phyloP scores from a whole-genome alignment of 2,329 filamentous ascomycete genomes.

The Penicillium sp. region DNA sequence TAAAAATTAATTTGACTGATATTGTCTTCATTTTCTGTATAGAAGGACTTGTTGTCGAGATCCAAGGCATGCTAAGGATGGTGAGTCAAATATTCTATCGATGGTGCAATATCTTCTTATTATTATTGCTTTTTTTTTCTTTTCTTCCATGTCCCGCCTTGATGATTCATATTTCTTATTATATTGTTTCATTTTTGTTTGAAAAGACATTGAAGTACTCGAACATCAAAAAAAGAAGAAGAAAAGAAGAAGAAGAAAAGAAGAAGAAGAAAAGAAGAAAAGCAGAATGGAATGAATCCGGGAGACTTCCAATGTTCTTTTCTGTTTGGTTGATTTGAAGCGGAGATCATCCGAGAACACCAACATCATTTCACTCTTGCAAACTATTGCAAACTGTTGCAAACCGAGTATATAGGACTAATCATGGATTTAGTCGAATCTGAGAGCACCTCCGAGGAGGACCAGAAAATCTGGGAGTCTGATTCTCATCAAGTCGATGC shows the following conservation, averaged over 20 bases:
- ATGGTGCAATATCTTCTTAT: slow-evolving; percentile 21
- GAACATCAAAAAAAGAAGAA: not conserved
- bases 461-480: slow-evolving; percentile 34
- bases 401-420: not conserved
- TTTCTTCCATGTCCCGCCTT: slow-evolving; percentile 22
- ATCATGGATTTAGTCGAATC: slow-evolving; percentile 38
- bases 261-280: not conserved
- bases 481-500: slow-evolving; percentile 27
- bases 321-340: slow-evolving; percentile 5
- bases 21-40: not conserved
- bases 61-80: slow-evolving; percentile 22
- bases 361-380: slow-evolving; percentile 17
- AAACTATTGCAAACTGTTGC: not conserved
- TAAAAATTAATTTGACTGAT: not conserved
- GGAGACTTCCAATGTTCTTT: not conserved
- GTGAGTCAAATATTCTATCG: slow-evolving; percentile 25
- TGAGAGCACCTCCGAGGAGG: slow-evolving; percentile 36
- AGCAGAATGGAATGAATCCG: not conserved
- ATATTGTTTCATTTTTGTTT: not conserved
- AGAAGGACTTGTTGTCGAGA: slow-evolving; percentile 19
- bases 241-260: not conserved
- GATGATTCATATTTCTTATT: slow-evolving; percentile 20
- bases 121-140: slow-evolving; percentile 5
- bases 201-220: not conserved
- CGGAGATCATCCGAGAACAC: slow-evolving; percentile 8